Evolutionary conservation across 2,329 filamentous ascomycete genomes (phyloP).

Genomic region (Diaporthe batatas): DNA sequence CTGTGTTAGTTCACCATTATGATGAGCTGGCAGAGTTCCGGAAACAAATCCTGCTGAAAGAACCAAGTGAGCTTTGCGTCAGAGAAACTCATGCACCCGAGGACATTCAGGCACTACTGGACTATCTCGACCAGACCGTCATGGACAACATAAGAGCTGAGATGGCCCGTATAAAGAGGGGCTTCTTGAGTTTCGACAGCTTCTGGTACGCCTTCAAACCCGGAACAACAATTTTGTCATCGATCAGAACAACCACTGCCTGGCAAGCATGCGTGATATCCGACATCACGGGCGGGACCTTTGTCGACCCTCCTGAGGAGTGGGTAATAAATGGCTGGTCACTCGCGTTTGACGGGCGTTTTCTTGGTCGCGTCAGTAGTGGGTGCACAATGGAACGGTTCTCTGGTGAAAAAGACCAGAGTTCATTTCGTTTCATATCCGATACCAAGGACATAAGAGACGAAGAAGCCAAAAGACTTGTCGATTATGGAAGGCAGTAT

Average conservation of each 20-base stretch:
- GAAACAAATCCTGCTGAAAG: slow-evolving; percentile 6
- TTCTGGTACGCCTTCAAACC: slow-evolving; percentile 44
- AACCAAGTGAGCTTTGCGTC: slow-evolving; percentile 40
- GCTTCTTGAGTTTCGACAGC: slow-evolving; percentile 43
- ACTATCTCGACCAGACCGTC: slow-evolving; percentile 45
- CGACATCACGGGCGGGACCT: not conserved
- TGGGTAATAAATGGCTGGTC: not conserved
- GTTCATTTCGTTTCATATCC: not conserved
- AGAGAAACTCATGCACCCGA: slow-evolving; percentile 41
- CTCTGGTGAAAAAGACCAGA: not conserved
- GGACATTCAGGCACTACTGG: slow-evolving; percentile 43
- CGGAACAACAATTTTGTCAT: slow-evolving; percentile 32
- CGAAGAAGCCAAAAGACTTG: not conserved
- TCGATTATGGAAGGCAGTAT: slow-evolving; percentile 27
- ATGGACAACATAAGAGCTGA: slow-evolving; percentile 46
- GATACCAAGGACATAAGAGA: not conserved
- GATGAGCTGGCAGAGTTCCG: slow-evolving; percentile 45
- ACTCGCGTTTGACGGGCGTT: not conserved
- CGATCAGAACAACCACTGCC: rapidly evolving
- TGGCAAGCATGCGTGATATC: not conserved
- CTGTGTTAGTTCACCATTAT: slow-evolving; percentile 49
- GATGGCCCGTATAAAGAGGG: slow-evolving; percentile 42
- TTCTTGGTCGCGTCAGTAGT: not conserved
- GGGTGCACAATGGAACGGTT: not conserved
- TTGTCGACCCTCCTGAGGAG: not conserved